These are phyloP conservation scores for Abelmoschus esculentus DNA, from an alignment of 345 rosid species.

Conservation along the genomic window DNA sequence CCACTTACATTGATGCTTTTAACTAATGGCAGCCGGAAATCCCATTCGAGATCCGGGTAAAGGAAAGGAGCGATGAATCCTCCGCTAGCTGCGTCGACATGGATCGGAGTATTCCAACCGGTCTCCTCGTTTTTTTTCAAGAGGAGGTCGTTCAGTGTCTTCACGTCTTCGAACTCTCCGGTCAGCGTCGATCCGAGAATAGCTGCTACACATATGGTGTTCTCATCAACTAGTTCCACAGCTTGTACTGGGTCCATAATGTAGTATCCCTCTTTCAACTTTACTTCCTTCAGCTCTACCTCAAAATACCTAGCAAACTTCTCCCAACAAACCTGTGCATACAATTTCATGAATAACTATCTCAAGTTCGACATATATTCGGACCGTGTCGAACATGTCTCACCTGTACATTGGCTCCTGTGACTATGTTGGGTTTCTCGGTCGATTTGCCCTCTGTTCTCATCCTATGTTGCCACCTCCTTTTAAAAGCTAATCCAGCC, in stretches of 20 bases:
- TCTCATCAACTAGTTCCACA: conserved; percentile 73
- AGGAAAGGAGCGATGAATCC: conserved; percentile 72
- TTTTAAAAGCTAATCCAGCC: conserved; percentile 73
- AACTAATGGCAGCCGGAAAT: conserved; percentile 68
- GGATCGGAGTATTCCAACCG: conserved; percentile 70
- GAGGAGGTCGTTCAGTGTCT: conserved; percentile 48
- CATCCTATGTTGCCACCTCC: conserved; percentile 61
- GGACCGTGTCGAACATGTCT: neutral
- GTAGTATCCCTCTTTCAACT: conserved; percentile 57
- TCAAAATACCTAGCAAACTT: conserved; percentile 81
- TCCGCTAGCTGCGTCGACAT: conserved; percentile 78
- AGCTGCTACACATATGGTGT: conserved; percentile 79
- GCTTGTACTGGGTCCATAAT: conserved; percentile 61
- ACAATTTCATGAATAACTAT: neutral
- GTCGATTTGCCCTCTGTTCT: conserved; percentile 38
- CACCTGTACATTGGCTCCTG: conserved; percentile 80
- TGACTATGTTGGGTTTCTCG: conserved; percentile 71
- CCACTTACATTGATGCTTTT: conserved; percentile 77
- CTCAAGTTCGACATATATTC: no score
- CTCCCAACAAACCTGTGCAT: conserved; percentile 67
- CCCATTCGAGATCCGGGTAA: conserved; percentile 78
- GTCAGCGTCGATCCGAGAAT: conserved; percentile 71
- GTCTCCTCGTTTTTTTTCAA: conserved; percentile 46
- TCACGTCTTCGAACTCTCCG: conserved; percentile 75
- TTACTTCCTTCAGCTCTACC: conserved; percentile 74